Evolutionary conservation across 441 rosid species (phyloP).

Genomic region (Adansonia rubrostipa): DNA sequence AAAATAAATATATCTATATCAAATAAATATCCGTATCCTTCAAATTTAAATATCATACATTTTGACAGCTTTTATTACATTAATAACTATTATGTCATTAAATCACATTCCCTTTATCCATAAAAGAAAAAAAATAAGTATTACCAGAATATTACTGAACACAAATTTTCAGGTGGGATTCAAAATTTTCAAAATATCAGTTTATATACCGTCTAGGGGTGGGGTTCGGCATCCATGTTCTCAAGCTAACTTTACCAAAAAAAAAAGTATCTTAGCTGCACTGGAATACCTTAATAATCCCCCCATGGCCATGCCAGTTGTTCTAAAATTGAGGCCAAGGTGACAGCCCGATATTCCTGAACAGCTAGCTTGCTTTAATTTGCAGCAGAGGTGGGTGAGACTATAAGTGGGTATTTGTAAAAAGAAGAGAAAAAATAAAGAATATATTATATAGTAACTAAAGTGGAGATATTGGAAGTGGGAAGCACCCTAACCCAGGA

Average conservation of each 20-base stretch:
- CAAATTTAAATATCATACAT: too few relatives aligned
- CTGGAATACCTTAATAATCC: slow-evolving; percentile 34
- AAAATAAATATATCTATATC: too few relatives aligned
- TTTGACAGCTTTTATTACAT: slow-evolving; percentile 35
- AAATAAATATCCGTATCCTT: too few relatives aligned
- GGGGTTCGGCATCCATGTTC: slow-evolving; percentile 44
- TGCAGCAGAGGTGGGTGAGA: slow-evolving; percentile 37
- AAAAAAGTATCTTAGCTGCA: slow-evolving; percentile 7
- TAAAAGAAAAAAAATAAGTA: background rate
- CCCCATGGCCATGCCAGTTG: slow-evolving; percentile 40
- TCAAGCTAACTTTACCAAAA: slow-evolving; percentile 34
- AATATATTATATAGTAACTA: background rate
- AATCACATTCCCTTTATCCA: slow-evolving; percentile 13
- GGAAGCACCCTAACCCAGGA: slow-evolving; percentile 48
- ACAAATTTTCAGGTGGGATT: slow-evolving; percentile 27
- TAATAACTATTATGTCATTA: background rate
- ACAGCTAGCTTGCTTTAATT: slow-evolving; percentile 22
- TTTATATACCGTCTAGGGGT: slow-evolving; percentile 29
- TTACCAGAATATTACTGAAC: background rate
- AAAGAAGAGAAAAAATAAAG: slow-evolving; percentile 46
- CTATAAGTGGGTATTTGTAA: slow-evolving; percentile 42
- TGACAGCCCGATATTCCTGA: slow-evolving; percentile 46
- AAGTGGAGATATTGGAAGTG: slow-evolving; percentile 41
- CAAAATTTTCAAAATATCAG: slow-evolving; percentile 7
- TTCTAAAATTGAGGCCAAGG: slow-evolving; percentile 27